Base-by-base conservation (phyloP, 2,329 filamentous ascomycete species). In the Tolypocladium album region DNA sequence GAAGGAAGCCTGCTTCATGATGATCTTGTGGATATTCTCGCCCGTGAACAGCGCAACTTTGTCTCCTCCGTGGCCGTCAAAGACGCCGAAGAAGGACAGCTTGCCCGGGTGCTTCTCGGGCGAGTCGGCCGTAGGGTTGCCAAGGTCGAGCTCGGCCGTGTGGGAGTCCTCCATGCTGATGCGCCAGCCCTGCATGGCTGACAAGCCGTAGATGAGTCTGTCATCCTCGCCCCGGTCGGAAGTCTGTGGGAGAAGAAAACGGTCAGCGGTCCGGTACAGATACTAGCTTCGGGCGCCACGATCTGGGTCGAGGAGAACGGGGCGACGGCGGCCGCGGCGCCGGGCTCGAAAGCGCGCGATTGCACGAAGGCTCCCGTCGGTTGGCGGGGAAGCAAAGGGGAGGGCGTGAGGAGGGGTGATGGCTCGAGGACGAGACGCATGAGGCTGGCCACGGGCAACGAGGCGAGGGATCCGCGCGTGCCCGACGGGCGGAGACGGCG, bases 101-200 rank as follows among this genome's bases (percentile, higher is more conserved):
- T 89, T 87, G 68, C 88, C 85, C 68, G 87, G 79, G 68, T 88
- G 82, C 58, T 85, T 85, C 67, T 88, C 82, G 66, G 85, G 79
- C 34, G 84, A 81, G 62, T 73, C 72, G 61, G 76, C 70, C 61
- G 73, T 69, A 62, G 85, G 80, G 70, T 94, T 85, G 67, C 55
- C 59, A 56, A 97, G 85, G 75, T 97, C 90, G 72, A 99, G 88
- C 58, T 97, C 79, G 60, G 89, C 84, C 63, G 90, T 90, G 78
- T 99, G 94, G 64, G 94, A 87, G 74, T 99, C 94, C 76, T 99
- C 94, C 94, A 99, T 99, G 81, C 90, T 96, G 79, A 99, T 97
- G 79, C 94, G 89, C 94, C 94, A 99, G 81, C 94, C 94, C 78
- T 99, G 94, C 94, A 99, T 99, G 77, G 92, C 92, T 66, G 94